These are phyloP conservation scores for Syncephalastrum racemosum DNA, from an alignment of 371 early-diverging fungal genomes.

Conservation along the genomic window DNA sequence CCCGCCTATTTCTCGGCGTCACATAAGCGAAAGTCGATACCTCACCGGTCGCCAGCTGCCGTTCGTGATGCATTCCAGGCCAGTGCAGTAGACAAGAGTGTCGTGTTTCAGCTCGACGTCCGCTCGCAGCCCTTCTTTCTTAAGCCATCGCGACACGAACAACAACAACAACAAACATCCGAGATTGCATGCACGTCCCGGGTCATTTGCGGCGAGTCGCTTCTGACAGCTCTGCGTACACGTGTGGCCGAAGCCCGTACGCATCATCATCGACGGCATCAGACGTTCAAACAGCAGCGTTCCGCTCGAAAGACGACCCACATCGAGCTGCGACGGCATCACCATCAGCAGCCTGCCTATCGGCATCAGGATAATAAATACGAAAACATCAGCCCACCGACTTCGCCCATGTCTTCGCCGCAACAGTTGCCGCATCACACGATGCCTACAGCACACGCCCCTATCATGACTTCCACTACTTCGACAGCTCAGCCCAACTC, in stretches of 20 bases:
- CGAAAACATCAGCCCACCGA: constrained; percentile 5
- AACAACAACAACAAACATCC: constrained; percentile 7
- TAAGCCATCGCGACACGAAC: constrained; percentile 7
- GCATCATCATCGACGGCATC: constrained; percentile 10
- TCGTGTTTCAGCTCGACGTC: constrained; percentile 42
- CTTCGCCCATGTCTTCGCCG: no score
- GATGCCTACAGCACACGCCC: no score
- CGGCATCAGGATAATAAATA: constrained; percentile 12
- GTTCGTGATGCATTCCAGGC: constrained; percentile 32
- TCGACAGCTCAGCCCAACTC: background rate
- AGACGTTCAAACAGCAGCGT: constrained; percentile 18
- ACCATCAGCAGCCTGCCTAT: constrained; percentile 3
- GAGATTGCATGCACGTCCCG: constrained; percentile 27
- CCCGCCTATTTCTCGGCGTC: constrained; percentile 4
- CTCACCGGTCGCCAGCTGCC: constrained; percentile 38
- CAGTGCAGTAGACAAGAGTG: constrained; percentile 29
- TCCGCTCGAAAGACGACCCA: constrained; percentile 13
- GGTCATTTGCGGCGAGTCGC: constrained; percentile 37
- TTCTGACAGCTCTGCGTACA: constrained; percentile 32
- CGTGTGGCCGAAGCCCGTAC: constrained; percentile 28
- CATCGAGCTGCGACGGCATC: constrained; percentile 12
- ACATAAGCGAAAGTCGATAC: constrained; percentile 28
- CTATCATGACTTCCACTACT: no score
- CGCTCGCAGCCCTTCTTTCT: constrained; percentile 18
- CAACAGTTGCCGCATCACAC: no score